Evolutionary conservation across 257 asterid species (phyloP), one percentile per base, ranked within the genome.

Genomic region (Echium plantagineum): DNA sequence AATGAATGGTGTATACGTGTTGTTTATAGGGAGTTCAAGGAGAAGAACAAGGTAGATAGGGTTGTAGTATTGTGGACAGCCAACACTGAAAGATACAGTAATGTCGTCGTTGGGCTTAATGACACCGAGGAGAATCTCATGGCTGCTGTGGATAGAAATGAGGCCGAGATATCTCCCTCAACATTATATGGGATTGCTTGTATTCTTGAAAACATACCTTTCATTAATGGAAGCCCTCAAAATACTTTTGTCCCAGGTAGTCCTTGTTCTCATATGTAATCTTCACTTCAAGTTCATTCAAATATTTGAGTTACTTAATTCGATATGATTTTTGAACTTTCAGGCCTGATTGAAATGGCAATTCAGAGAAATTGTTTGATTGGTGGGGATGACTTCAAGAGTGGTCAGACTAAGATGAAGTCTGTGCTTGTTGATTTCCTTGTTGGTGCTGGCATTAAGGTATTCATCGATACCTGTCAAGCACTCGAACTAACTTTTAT

Each of bases 401-500:
- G 98, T 66, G 98, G 98, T 13, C 98, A 93, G 62, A 93, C 98
- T 20, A 93, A 93, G 78, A 93, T 93, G 98, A 93, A 93, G 63
- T 93, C 98, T 0, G 98, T 85, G 61, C 89, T 93, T 7, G 98
- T 91, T 28, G 98, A 91, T 77, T 91, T 91, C 77, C 97, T 91
- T 15, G 98, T 93, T 59, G 97, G 98, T 35, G 98, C 98, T 58
- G 97, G 98, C 59, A 93, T 89, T 72, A 93, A 93, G 95, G 98
- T 87, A 78, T 18, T 18, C 24, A 53, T 26, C 24, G 57, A 13
- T 21, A 16, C n/a, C 10, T 32, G 15, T 21, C 16, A 42, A 42
- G 10, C 16, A 42, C 49, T 42, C 17, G 10, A 12, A 42, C 49
- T 42, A 17, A 12, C 49, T 17, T 42, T 10, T 10, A 42, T 12